Evolutionary conservation across 2,329 filamentous ascomycete species (phyloP), one percentile per base, ranked within the genome.

Genomic region (Calonectria hawksworthii): DNA sequence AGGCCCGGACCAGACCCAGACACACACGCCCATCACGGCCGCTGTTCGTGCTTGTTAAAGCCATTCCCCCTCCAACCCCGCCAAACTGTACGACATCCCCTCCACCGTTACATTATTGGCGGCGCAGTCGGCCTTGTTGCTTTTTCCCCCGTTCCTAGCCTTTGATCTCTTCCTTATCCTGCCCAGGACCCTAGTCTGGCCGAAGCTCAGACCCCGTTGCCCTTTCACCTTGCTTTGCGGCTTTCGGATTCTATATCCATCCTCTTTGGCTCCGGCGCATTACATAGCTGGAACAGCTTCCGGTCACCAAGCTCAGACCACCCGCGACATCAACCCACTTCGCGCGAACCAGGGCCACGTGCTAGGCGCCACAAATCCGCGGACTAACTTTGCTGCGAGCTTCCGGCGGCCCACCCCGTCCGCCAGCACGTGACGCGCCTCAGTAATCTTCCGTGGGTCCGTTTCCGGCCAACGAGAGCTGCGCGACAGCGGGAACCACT

Each of bases 351-450:
- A 63, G 61, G 50, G 51, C 72, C 72, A 70, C 72, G 36, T 68
- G 72, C 66, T 44, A 14, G 32, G 59, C 41, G 54, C 64, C 26
- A 61, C 56, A 36, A 21, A 26, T 11, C 16, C 44, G 2, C 67
- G 67, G 67, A 74, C 36, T 70, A 70, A 69, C 61, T 32, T 70
- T 61, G 18, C 61, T 67, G 67, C 72, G 72, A 51, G 18, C 2
- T 30, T 59, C 66, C 72, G 67, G 32, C 14, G 13, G 23, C 44
- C 65, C 70, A 59, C 30, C 32, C 13, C 54, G 18, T 34, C 6
- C 16, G 38, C 16, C 9, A 16, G 23, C 77, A 80, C 78, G 78
- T 80, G 78, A 80, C 56, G 44, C 18, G 21, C 36, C 38, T 23
- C 16, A 52, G 56, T 50, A 59, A 51, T 59, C 68, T 28, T 18